phyloP scores from a whole-genome alignment of 75 land plant genomes.

The Pinus taeda region DNA sequence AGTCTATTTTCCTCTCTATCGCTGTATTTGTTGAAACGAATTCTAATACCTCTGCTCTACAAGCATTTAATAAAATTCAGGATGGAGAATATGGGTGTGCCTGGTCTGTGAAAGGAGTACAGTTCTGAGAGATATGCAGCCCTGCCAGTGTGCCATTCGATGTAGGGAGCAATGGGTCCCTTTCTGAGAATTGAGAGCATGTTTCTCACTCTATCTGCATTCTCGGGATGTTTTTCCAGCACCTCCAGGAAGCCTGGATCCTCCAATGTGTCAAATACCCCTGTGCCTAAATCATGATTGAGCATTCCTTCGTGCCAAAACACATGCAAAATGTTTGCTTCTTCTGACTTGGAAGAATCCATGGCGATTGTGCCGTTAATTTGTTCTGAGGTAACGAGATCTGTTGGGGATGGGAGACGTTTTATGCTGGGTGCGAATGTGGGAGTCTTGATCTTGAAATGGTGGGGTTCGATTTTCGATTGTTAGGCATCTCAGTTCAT shows the following conservation, averaged over 20 bases:
- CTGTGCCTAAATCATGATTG: slow-evolving; percentile 51
- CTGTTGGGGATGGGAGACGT: no score
- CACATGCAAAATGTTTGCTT: slow-evolving; percentile 27
- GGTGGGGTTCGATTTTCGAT: no score
- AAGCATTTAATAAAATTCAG: background rate
- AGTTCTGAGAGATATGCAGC: slow-evolving; percentile 53
- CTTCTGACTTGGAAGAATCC: background rate
- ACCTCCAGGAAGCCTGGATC: slow-evolving; percentile 82
- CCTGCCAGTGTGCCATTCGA: slow-evolving; percentile 71
- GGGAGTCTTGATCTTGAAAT: no score
- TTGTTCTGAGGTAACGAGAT: no score
- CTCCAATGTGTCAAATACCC: slow-evolving; percentile 76
- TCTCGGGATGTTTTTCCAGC: slow-evolving; percentile 83
- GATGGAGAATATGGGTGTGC: slow-evolving; percentile 24
- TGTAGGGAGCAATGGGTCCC: slow-evolving; percentile 71
- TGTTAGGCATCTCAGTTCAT: no score
- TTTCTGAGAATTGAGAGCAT: slow-evolving; percentile 75
- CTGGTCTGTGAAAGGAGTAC: slow-evolving; percentile 66
- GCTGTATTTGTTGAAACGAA: background rate
- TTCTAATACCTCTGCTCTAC: background rate
- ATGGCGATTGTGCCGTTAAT: no score
- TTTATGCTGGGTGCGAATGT: no score
- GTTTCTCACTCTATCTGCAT: slow-evolving; percentile 73
- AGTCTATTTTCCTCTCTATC: background rate
- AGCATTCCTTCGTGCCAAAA: slow-evolving; percentile 88